phyloP scores from a whole-genome alignment of 2,329 filamentous ascomycete genomes.

The Colletotrichum sansevieriae region DNA sequence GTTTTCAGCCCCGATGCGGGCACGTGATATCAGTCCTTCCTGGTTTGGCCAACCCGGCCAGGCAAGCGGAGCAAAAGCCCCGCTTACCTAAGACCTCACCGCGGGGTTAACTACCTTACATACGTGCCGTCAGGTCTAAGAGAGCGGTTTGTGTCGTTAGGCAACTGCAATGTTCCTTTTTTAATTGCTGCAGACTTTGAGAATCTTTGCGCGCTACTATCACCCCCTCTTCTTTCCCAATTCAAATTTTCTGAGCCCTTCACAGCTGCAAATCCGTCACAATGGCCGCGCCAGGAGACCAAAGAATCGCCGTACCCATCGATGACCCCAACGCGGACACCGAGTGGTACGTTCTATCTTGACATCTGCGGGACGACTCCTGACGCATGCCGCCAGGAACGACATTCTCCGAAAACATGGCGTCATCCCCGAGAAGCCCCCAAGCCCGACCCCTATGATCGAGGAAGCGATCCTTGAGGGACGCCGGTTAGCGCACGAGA shows the following conservation, averaged over 20 bases:
- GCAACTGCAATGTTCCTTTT: too few relatives aligned
- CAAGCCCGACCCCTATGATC: conserved; percentile 94
- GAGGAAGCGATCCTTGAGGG: conserved; percentile 93
- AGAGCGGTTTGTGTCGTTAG: too few relatives aligned
- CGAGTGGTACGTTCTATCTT: conserved; percentile 78
- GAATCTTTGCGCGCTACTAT: too few relatives aligned
- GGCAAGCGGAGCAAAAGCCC: too few relatives aligned
- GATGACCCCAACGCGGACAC: conserved; percentile 97
- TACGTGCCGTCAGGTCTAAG: too few relatives aligned
- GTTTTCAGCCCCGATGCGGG: conserved; percentile 48
- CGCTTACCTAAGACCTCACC: too few relatives aligned
- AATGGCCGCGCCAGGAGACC: conserved; percentile 74
- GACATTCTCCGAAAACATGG: conserved; percentile 98
- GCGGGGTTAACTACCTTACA: too few relatives aligned
- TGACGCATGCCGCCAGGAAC: conserved; percentile 73
- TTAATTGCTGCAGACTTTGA: too few relatives aligned
- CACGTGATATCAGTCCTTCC: conserved; percentile 51
- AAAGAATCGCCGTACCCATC: conserved; percentile 83
- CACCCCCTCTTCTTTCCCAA: too few relatives aligned
- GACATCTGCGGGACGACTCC: conserved; percentile 41
- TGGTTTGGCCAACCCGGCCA: too few relatives aligned
- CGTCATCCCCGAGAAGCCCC: conserved; percentile 96
- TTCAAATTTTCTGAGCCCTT: not conserved
- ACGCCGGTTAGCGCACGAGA: conserved; percentile 86
- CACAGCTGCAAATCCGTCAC: conserved; percentile 29